Conservation (phyloP, 371 early-diverging fungal species). For the Mucor mucedo region DNA sequence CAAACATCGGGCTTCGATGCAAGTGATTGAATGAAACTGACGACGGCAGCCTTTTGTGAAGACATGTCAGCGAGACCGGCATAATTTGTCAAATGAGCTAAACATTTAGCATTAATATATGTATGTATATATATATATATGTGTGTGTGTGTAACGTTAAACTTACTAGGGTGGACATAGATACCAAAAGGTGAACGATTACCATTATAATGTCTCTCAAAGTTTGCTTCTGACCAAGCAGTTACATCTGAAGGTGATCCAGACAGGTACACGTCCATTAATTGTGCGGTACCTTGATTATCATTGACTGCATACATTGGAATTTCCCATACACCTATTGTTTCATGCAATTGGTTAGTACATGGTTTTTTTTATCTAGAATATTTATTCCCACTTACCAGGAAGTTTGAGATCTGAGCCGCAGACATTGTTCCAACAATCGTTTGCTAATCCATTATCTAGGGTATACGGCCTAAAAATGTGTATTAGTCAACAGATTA, state of each 20-base stretch:
- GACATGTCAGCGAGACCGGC: constrained; percentile 46
- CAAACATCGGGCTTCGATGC: constrained; percentile 64
- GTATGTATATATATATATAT: not conserved
- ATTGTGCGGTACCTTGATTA: constrained; percentile 50
- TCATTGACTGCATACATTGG: constrained; percentile 66
- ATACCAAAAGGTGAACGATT: constrained; percentile 75
- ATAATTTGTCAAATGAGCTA: constrained; percentile 50
- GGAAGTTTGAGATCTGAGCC: constrained; percentile 54
- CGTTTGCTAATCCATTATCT: constrained; percentile 73
- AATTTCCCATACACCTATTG: constrained; percentile 75
- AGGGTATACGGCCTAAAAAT: constrained; percentile 71
- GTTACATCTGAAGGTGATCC: constrained; percentile 54
- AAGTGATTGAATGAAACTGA: constrained; percentile 57
- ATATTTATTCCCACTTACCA: constrained; percentile 32
- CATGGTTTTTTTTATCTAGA: not conserved
- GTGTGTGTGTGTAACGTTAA: not conserved
- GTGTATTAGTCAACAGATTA: not conserved
- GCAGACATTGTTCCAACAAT: constrained; percentile 73
- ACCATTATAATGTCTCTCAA: constrained; percentile 68
- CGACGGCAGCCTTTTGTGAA: constrained; percentile 39
- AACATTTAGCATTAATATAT: not conserved
- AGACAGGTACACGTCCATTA: constrained; percentile 76
- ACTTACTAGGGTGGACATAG: constrained; percentile 59
- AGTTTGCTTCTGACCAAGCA: constrained; percentile 61
- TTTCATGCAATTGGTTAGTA: constrained; percentile 14